Base-by-base conservation (phyloP, 2,329 filamentous ascomycete genomes). In the Pestalotiopsis sp. region DNA sequence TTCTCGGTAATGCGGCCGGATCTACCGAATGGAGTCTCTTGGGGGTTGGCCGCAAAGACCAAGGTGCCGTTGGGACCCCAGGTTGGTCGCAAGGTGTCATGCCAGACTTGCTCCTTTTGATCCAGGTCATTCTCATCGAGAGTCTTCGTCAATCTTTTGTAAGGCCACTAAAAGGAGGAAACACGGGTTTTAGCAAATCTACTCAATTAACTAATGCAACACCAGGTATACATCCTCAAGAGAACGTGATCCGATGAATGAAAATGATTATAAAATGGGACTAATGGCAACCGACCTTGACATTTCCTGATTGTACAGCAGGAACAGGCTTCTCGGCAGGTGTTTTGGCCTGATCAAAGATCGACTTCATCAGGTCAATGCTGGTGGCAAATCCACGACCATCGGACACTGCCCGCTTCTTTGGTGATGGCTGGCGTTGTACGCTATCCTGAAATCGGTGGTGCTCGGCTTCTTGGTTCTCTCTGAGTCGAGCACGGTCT, bases 361-460 rank as follows among this genome's bases (percentile, higher is more conserved):
- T 84, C 62, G 94, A 97, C 78, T 97, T 95, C 94, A 97, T 98
- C 78, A 98, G 84, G 83, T 98, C 96, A 82, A 98, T 97, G 76
- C 93, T 95, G 23, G 92, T 97, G 23, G 90, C 88, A 80, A 97
- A 95, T 0, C 92, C 91, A 72, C 89, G 88, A 66, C 87, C 85
- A 73, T 88, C 86, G 52, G 80, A 70, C 20, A 80, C 76, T 31
- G 77, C 72, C 52, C 78, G 78, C 56, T 77, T 78, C 67, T 79
- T 81, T 27, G 70, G 64, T 68, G 83, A 77, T 69, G 75, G 75
- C 72, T 71, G 66, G 45, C 75, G 72, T 57, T 71, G 71, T 72
- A 69, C 63, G 45, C 56, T 73, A 57, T 80, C 78, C 67, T 78
- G 78, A 59, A 74, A 68, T 71, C 85, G 84, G 63, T 90, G 84